Percentiles rank a stretch among this genome's conserved stretches.
Evolutionary conservation across 2,329 filamentous ascomycete species (phyloP).

Genomic region (Colletotrichum sp.): DNA sequence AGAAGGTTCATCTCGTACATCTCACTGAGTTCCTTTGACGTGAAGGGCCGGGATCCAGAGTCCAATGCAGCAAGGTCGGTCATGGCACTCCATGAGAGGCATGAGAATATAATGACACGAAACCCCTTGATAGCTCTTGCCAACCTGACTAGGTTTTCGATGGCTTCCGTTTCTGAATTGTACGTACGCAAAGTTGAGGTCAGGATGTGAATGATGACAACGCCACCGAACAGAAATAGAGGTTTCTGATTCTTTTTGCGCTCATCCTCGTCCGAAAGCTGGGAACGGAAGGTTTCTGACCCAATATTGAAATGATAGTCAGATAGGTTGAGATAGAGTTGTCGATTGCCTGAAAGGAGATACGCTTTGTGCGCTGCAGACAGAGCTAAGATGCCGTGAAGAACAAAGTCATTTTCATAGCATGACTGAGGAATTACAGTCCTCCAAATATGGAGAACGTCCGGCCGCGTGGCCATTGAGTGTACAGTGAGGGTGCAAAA

Average conservation of each 20-base stretch:
- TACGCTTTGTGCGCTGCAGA: not conserved
- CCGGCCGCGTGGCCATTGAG: not conserved
- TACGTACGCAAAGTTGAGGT: not conserved
- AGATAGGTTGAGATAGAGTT: not conserved
- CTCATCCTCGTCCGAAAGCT: not conserved
- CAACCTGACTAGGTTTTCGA: not conserved
- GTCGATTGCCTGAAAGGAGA: not conserved
- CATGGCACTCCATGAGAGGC: not conserved
- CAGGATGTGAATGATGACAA: not conserved
- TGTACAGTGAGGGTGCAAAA: not conserved
- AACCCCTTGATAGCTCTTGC: not conserved
- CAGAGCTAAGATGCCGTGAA: not conserved
- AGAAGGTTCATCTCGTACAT: not conserved
- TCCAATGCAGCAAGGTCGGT: not conserved
- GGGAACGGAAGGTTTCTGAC: not conserved
- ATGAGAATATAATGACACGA: not conserved
- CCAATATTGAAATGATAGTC: not conserved
- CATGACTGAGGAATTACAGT: not conserved
- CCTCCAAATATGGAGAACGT: not conserved
- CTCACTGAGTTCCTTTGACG: not conserved
- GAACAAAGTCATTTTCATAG: not conserved
- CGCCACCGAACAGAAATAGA: not conserved
- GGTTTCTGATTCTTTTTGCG: not conserved
- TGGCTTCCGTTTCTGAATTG: not conserved
- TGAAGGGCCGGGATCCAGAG: not conserved